Base-by-base conservation (phyloP, 345 rosid species). In the Populus alba region DNA sequence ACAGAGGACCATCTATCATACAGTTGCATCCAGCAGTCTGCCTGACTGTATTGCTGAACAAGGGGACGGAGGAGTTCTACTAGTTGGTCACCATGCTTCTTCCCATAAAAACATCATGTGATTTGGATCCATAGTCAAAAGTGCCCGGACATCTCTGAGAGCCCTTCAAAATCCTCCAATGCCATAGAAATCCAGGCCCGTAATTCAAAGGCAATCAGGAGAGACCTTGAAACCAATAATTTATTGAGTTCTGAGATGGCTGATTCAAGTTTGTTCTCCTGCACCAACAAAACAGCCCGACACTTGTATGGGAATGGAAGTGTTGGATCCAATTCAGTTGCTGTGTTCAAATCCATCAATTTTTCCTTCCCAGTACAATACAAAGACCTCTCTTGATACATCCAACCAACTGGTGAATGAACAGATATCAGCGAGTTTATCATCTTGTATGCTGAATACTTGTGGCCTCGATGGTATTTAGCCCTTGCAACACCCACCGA, bases 1-100 rank as follows among this genome's bases (percentile, higher is more conserved):
- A 95, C 99, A 17, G 90, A 86, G 47, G 98, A 95, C 99, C 99
- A 95, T 43, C 93, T 87, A 84, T 95, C 97, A 80, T 92, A 91
- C 47, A 95, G 89, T 79, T 92, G 97, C 97, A 93, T 92, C 99
- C 98, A 95, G 81, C 98, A 93, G 78, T 93, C 98, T 77, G 94
- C 98, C 81, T 89, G 92, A 82, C 90, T 91, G 89, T 90, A 91
- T 78, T 90, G 91, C 81, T 87, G 97, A 49, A 85, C 97, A 74
- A 86, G 87, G 53, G 98, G 97, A 9, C 83, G 80, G 17, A 95
- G 91, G 76, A 90, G 80, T 84, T 93, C 92, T 49, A 93, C 91
- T 88, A 95, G 74, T 61, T 82, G 91, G 68, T 95, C 94, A 57
- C 92, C 91, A 13, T 79, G 90, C 86, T 93, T 77, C 78, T 89